phyloP scores from a whole-genome alignment of 306 rosid genomes.

The Erythrophleum fordii region DNA sequence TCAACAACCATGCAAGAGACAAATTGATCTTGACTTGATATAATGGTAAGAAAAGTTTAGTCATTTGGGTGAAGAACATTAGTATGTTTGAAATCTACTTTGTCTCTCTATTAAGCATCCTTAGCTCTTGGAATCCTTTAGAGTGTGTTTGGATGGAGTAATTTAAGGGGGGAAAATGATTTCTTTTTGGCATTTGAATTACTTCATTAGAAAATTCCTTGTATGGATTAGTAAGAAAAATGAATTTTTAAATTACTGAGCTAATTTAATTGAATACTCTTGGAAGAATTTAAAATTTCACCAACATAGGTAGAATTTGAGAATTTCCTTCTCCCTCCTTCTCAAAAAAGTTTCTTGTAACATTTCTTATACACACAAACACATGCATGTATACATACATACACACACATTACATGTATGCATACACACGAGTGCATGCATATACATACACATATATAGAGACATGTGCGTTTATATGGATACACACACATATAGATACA shows the following conservation, averaged over 20 bases:
- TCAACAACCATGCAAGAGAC: background rate
- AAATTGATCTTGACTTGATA: constrained; percentile 15
- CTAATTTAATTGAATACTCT: background rate
- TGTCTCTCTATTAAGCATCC: background rate
- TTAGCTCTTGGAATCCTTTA: background rate
- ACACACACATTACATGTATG: background rate
- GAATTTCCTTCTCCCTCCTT: background rate
- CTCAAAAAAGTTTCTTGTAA: background rate
- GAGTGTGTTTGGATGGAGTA: background rate
- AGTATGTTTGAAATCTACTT: constrained; percentile 11
- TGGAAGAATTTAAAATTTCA: background rate
- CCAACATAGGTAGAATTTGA: background rate
- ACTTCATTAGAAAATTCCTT: background rate
- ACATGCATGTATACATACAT: background rate
- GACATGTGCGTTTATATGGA: background rate
- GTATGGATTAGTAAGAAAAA: too few species aligned
- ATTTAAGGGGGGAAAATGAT: too few species aligned
- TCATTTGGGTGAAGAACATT: background rate
- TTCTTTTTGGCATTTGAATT: too few species aligned
- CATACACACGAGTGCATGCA: background rate
- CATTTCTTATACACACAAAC: background rate
- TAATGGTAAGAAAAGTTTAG: background rate
- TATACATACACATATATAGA: background rate
- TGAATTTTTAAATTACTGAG: background rate
- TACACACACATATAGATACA: background rate